phyloP scores from a whole-genome alignment of 768 basidiomycete species.

The Tylopilus sp. region DNA sequence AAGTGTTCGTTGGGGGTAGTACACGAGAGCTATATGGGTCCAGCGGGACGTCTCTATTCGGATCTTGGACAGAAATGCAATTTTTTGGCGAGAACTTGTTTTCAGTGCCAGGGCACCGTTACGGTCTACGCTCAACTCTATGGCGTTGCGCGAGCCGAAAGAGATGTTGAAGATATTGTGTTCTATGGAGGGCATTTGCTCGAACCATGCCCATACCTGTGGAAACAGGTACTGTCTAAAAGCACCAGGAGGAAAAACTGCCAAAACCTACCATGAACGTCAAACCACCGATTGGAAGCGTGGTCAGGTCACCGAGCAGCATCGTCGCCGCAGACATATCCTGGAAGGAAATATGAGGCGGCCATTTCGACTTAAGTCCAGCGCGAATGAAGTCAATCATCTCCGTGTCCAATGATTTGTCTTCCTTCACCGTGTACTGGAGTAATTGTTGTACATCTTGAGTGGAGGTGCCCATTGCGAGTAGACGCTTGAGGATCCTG shows the following conservation, averaged over 20 bases:
- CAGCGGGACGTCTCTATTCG: slow-evolving; percentile 56
- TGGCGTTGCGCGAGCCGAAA: slow-evolving; percentile 27
- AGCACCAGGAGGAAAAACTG: not conserved
- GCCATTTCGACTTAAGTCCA: slow-evolving; percentile 74
- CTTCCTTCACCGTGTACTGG: slow-evolving; percentile 47
- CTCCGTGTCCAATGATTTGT: slow-evolving; percentile 55
- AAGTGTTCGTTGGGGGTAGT: slow-evolving; percentile 54
- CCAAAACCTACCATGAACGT: slow-evolving; percentile 59
- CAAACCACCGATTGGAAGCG: slow-evolving; percentile 60
- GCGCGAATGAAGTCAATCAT: slow-evolving; percentile 67
- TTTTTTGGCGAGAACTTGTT: slow-evolving; percentile 37
- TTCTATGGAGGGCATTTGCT: slow-evolving; percentile 35
- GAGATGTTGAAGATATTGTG: slow-evolving; percentile 38
- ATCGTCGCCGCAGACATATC: slow-evolving; percentile 49
- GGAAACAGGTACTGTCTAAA: not conserved
- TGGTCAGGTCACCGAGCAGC: slow-evolving; percentile 44
- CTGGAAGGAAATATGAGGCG: slow-evolving; percentile 72
- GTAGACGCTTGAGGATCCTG: slow-evolving; percentile 61
- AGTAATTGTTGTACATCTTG: slow-evolving; percentile 64
- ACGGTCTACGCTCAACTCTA: slow-evolving; percentile 47
- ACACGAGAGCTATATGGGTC: slow-evolving; percentile 69
- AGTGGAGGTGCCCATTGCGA: slow-evolving; percentile 73
- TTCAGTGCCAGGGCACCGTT: slow-evolving; percentile 57
- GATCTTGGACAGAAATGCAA: slow-evolving; percentile 43
- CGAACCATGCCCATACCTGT: slow-evolving; percentile 50